Conservation (phyloP, 140 eudicot species). For the Anethum foeniculum region DNA sequence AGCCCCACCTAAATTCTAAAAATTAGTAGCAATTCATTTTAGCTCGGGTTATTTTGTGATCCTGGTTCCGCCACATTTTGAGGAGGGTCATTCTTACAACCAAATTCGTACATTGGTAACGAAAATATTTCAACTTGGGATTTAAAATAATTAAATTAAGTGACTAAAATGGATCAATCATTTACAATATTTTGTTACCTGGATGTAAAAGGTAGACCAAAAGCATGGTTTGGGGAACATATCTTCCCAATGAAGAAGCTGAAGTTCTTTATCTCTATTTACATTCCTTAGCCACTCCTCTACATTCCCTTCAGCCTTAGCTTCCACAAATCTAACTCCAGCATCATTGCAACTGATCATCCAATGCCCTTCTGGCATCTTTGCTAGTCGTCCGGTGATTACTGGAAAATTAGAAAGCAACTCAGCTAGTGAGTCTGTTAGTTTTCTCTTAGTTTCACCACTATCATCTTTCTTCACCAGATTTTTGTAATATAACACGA, state of each 20-base stretch:
- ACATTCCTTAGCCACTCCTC: constrained; percentile 34
- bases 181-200: constrained; percentile 13
- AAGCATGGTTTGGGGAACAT: constrained; percentile 24
- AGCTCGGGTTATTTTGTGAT: too few species aligned
- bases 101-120: background rate
- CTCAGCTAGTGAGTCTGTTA: constrained; percentile 17
- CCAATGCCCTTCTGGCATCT: constrained; percentile 31
- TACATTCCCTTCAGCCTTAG: constrained; percentile 29
- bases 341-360: constrained; percentile 43
- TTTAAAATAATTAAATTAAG: too few species aligned
- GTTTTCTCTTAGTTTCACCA: constrained; percentile 16
- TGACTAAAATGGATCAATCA: background rate
- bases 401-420: constrained; percentile 20
- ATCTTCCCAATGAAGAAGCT: constrained; percentile 39
- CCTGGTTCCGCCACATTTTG: too few species aligned
- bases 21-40: too few species aligned
- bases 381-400: constrained; percentile 26
- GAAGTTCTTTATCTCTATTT: constrained; percentile 34
- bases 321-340: constrained; percentile 35
- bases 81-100: too few species aligned
- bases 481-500: constrained; percentile 26
- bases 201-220: constrained; percentile 38
- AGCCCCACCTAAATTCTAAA: too few species aligned
- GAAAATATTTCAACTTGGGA: background rate
- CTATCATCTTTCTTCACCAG: background rate